phyloP scores from a whole-genome alignment of 164 flowering plant species.

The Umbellularia californica region DNA sequence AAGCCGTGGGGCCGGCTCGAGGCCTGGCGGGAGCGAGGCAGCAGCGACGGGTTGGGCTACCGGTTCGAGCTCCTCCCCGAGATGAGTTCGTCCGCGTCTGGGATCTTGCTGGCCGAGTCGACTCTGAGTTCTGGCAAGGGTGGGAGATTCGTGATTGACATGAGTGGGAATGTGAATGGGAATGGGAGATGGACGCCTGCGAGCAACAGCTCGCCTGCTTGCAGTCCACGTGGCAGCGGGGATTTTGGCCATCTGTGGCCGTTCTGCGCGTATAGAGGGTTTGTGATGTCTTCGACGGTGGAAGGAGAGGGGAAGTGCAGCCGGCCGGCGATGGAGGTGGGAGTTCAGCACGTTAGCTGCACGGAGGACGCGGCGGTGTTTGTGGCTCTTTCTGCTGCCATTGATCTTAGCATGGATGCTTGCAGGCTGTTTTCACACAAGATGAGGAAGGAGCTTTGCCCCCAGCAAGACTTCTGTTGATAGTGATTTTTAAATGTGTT shows the following conservation, averaged over 20 bases:
- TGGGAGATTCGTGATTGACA: slow-evolving; percentile 69
- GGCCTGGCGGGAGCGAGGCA: slow-evolving; percentile 88
- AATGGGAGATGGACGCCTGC: slow-evolving; percentile 36
- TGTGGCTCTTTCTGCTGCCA: slow-evolving; percentile 84
- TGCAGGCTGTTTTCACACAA: slow-evolving; percentile 81
- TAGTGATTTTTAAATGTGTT: too few species aligned
- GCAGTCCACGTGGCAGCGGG: slow-evolving; percentile 66
- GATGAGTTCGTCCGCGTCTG: slow-evolving; percentile 34
- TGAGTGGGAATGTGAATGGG: slow-evolving; percentile 15
- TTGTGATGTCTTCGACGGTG: slow-evolving; percentile 80
- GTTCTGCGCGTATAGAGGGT: slow-evolving; percentile 62
- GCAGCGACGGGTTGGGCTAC: slow-evolving; percentile 72
- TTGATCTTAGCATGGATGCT: slow-evolving; percentile 93
- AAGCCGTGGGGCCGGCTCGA: slow-evolving; percentile 97
- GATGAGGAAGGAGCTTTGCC: slow-evolving; percentile 75
- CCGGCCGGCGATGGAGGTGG: slow-evolving; percentile 64
- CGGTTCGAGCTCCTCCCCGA: slow-evolving; percentile 66
- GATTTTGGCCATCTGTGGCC: slow-evolving; percentile 83
- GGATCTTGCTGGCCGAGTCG: slow-evolving; percentile 61
- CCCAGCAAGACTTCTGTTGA: slow-evolving; percentile 27
- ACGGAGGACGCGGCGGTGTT: slow-evolving; percentile 89
- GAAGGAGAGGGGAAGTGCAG: slow-evolving; percentile 78
- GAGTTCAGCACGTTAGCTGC: slow-evolving; percentile 83
- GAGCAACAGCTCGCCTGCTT: slow-evolving; percentile 28
- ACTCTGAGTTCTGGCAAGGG: slow-evolving; percentile 48